These are phyloP conservation scores for Eudorina sp. DNA, from an alignment of 139 green algal genomes.

Conservation along the genomic window DNA sequence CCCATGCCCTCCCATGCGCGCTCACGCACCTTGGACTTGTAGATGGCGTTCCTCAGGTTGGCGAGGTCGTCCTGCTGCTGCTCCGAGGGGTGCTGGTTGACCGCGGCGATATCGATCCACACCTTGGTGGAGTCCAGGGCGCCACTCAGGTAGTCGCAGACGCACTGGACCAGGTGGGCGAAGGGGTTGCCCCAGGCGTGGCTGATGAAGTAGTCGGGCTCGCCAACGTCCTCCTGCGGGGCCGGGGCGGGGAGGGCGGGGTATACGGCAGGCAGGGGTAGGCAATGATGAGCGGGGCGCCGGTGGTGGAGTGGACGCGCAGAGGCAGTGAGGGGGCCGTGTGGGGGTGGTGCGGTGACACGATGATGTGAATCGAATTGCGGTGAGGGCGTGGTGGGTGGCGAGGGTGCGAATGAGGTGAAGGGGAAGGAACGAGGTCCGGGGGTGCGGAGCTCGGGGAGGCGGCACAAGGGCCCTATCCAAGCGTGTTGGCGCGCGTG, in stretches of 20 bases:
- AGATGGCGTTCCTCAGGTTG: slow-evolving; percentile 46
- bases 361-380: too few relatives aligned
- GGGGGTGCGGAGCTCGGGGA: background rate
- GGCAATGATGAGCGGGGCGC: too few relatives aligned
- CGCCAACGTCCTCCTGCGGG: slow-evolving; percentile 40
- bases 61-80: slow-evolving; percentile 50
- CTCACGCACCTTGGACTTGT: slow-evolving; percentile 35
- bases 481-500: too few relatives aligned
- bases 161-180: slow-evolving; percentile 40
- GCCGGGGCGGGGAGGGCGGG: background rate
- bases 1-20: background rate
- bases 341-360: too few relatives aligned
- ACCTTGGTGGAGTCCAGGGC: slow-evolving; percentile 35
- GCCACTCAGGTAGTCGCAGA: slow-evolving; percentile 42
- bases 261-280: too few relatives aligned
- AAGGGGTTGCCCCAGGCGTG: slow-evolving; percentile 48
- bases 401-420: too few relatives aligned
- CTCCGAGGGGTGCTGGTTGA: slow-evolving; percentile 44
- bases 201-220: slow-evolving; percentile 48
- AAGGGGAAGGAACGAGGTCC: background rate
- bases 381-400: too few relatives aligned
- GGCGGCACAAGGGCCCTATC: too few relatives aligned
- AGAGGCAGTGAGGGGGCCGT: too few relatives aligned
- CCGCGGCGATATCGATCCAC: slow-evolving; percentile 41
- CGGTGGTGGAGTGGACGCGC: too few relatives aligned